These are phyloP conservation scores for Leishmania mexicana DNA, from an alignment of 208 protist species.

Conservation along the genomic window DNA sequence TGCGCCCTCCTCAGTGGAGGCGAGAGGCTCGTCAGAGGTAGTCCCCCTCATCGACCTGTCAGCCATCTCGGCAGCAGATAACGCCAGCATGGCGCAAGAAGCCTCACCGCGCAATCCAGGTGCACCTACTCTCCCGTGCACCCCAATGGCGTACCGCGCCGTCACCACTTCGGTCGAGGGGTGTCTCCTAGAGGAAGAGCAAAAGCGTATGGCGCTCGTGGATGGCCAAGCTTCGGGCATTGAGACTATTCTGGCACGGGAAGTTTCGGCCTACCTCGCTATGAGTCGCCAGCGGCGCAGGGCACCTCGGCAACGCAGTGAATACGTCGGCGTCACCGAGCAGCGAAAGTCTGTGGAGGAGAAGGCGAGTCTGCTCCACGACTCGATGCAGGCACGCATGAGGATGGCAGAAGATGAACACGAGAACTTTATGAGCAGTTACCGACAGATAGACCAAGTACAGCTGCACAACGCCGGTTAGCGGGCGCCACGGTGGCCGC, in stretches of 20 bases:
- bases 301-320: conserved; percentile 9
- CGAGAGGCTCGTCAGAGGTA: not conserved
- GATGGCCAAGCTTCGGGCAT: conserved; percentile 14
- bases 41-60: not conserved
- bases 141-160: conserved; percentile 5
- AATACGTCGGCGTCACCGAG: conserved; percentile 5
- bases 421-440: conserved; percentile 6
- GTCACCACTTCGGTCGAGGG: not conserved
- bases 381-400: conserved; percentile 16
- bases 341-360: conserved; percentile 12
- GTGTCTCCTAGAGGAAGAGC: conserved; percentile 28
- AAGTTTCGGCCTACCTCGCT: conserved; percentile 31
- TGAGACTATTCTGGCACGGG: conserved; percentile 17
- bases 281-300: conserved; percentile 7
- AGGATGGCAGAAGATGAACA: conserved; percentile 12
- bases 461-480: not conserved
- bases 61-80: not conserved
- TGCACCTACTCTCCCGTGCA: conserved; percentile 1
- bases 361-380: conserved; percentile 14
- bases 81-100: not conserved
- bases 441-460: not conserved
- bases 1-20: too few species aligned
- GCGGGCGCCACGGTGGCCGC: not conserved
- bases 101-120: conserved; percentile 3
- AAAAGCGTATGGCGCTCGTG: conserved; percentile 20